Conservation (phyloP, 345 rosid genomes). For the Bruguiera sexangula region DNA sequence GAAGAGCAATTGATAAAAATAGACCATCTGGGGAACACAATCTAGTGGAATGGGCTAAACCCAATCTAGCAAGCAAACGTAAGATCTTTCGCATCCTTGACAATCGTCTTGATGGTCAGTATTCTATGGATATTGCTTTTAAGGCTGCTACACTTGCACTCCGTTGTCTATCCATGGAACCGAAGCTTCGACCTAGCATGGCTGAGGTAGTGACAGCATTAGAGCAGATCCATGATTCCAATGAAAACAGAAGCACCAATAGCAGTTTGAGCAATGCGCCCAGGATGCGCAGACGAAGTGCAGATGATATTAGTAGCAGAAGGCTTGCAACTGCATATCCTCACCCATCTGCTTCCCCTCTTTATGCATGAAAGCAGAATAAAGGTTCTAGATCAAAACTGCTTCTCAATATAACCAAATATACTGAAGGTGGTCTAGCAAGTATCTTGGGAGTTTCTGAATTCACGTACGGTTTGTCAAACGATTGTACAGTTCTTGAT, state of each 20-base stretch:
- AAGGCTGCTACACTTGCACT: conserved; percentile 59
- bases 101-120: conserved; percentile 77
- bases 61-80: conserved; percentile 75
- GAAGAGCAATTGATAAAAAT: conserved; percentile 81
- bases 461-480: neutral
- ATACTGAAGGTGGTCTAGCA: neutral
- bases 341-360: conserved; percentile 69
- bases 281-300: conserved; percentile 58
- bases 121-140: conserved; percentile 58
- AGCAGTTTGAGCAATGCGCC: conserved; percentile 17
- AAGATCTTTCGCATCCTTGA: conserved; percentile 67
- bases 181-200: conserved; percentile 79
- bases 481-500: conserved; percentile 40
- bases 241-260: conserved; percentile 30
- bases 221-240: conserved; percentile 49
- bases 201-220: conserved; percentile 61
- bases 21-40: conserved; percentile 84
- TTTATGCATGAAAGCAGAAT: conserved; percentile 42
- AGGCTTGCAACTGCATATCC: conserved; percentile 50
- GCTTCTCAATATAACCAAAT: neutral
- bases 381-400: conserved; percentile 1
- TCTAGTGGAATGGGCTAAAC: conserved; percentile 93
- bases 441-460: neutral
- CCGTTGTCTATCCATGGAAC: conserved; percentile 57
- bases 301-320: conserved; percentile 43